Conservation (phyloP, 495 filamentous ascomycete species). For the Glutinoglossum americanum region DNA sequence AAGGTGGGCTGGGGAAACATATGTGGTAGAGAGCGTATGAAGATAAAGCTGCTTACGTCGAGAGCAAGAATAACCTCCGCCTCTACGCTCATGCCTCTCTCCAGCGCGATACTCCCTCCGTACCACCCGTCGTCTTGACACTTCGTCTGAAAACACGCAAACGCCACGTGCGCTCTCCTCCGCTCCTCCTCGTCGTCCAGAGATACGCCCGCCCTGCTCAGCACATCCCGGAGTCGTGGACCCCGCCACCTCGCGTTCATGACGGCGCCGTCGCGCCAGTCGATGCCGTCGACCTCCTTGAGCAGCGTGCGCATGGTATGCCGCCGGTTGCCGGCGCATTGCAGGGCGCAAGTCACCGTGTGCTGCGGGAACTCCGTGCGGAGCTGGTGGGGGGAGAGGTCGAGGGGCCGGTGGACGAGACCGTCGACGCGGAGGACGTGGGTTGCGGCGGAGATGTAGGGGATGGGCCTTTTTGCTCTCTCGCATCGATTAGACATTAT, state of each 20-base stretch:
- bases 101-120: slow-evolving; percentile 26
- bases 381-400: slow-evolving; percentile 20
- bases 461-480: too few species aligned
- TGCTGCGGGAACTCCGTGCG: slow-evolving; percentile 27
- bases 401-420: slow-evolving; percentile 14
- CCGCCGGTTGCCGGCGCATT: slow-evolving; percentile 42
- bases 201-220: slow-evolving; percentile 21
- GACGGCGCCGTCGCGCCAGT: slow-evolving; percentile 40
- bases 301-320: slow-evolving; percentile 41
- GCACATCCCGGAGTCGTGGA: slow-evolving; percentile 31
- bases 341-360: slow-evolving; percentile 30
- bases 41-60: slow-evolving; percentile 18
- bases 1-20: too few species aligned
- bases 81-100: slow-evolving; percentile 23
- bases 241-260: slow-evolving; percentile 41
- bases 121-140: slow-evolving; percentile 57
- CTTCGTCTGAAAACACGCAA: slow-evolving; percentile 33
- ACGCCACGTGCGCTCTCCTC: slow-evolving; percentile 25
- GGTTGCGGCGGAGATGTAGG: slow-evolving; percentile 18
- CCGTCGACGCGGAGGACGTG: slow-evolving; percentile 26
- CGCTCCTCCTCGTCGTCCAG: slow-evolving; percentile 3
- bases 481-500: not conserved
- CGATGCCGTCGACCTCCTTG: slow-evolving; percentile 37
- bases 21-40: too few species aligned
- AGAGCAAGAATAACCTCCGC: slow-evolving; percentile 32